phyloP scores from a whole-genome alignment of 1,139 yeast species.

The Blastobotrys malaysiensis region DNA sequence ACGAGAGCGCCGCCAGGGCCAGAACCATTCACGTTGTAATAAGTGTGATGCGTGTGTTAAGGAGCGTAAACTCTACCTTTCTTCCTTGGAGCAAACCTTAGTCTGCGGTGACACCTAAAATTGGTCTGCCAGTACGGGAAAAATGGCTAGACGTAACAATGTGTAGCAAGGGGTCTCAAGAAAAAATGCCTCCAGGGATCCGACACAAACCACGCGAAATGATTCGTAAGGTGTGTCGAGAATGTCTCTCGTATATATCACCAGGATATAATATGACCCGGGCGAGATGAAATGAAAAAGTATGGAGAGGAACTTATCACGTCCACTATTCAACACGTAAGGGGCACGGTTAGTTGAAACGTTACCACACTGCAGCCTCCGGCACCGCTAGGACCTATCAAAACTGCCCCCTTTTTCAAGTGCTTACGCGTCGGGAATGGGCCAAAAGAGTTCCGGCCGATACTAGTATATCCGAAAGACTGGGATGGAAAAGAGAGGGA shows the following conservation, averaged over 20 bases:
- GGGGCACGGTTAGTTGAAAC: neutral
- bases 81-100: neutral
- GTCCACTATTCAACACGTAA: neutral
- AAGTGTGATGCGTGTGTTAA: neutral
- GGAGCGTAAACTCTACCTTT: neutral
- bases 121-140: neutral
- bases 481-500: neutral
- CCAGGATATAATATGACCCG: neutral
- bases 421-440: neutral
- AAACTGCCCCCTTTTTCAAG: too few relatives aligned
- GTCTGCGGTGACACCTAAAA: neutral
- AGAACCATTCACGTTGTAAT: neutral
- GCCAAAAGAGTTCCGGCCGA: neutral
- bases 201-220: neutral
- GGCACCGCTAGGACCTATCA: neutral
- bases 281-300: neutral
- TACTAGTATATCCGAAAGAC: neutral
- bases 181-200: neutral
- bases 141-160: neutral
- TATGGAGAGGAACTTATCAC: neutral
- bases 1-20: slow-evolving; percentile 1
- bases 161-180: neutral
- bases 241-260: neutral
- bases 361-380: neutral
- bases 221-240: neutral